Conservation (phyloP, 2,329 filamentous ascomycete species). For the Aspergillus costaricaensis region DNA sequence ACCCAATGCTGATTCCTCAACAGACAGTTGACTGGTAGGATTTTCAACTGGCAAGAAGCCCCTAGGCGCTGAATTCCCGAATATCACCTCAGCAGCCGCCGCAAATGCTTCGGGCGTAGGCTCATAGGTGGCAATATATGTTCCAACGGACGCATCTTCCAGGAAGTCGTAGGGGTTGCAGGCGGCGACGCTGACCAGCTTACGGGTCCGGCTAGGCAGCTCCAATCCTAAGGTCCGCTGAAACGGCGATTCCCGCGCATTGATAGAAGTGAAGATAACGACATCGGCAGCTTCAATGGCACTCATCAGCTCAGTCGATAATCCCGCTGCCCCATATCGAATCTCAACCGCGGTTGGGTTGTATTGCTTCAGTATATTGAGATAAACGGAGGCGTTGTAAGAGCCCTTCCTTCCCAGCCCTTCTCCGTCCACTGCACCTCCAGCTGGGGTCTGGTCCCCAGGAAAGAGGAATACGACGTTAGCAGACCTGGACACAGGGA, state of each 20-base stretch:
- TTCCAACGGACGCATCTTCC: conserved; percentile 37
- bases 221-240: conserved; percentile 39
- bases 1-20: conserved; percentile 22
- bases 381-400: conserved; percentile 35
- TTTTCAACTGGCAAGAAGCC: conserved; percentile 42
- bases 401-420: conserved; percentile 35
- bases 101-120: conserved; percentile 47
- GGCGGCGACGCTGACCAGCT: conserved; percentile 43
- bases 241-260: conserved; percentile 41
- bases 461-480: conserved; percentile 44
- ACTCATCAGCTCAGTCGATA: conserved; percentile 36
- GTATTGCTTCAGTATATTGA: conserved; percentile 34
- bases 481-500: conserved; percentile 34
- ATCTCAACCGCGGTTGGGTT: conserved; percentile 34
- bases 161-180: conserved; percentile 51
- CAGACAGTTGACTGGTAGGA: conserved; percentile 5
- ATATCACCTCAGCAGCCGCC: conserved; percentile 43
- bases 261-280: conserved; percentile 45
- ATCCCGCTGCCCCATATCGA: conserved; percentile 32
- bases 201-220: conserved; percentile 32
- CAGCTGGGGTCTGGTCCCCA: conserved; percentile 34
- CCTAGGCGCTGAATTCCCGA: conserved; percentile 32
- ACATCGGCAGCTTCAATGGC: conserved; percentile 39
- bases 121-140: conserved; percentile 49
- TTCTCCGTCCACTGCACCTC: conserved; percentile 44